Percentiles rank a stretch among this genome's conserved stretches.
Conservation (phyloP, 2,329 filamentous ascomycete species). For the Aspergillus latus region DNA sequence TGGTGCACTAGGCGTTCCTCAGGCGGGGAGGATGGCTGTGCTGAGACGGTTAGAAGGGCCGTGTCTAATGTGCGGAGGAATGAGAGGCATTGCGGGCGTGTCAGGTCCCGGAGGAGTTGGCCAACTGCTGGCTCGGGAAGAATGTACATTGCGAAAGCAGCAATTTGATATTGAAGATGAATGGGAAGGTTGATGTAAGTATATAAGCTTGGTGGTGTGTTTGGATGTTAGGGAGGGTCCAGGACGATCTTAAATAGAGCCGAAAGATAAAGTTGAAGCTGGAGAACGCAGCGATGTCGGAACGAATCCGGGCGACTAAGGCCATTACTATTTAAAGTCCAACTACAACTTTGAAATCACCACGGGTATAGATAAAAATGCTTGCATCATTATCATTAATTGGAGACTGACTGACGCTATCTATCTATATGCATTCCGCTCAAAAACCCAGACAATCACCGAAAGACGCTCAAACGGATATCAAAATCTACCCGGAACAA, state of each 20-base stretch:
- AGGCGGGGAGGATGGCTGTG: constrained; percentile 26
- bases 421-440: neutral
- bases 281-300: neutral
- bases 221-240: neutral
- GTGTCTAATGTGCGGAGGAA: constrained; percentile 40
- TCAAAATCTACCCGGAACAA: neutral
- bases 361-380: neutral
- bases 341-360: too few species aligned
- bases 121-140: constrained; percentile 36
- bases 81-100: constrained; percentile 32
- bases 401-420: neutral
- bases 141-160: constrained; percentile 29
- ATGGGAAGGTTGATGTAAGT: neutral
- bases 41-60: constrained; percentile 35
- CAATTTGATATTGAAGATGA: neutral
- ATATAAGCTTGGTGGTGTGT: neutral
- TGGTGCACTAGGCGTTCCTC: constrained; percentile 41
- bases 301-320: neutral
- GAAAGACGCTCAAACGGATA: constrained; percentile 1
- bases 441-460: neutral
- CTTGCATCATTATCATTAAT: neutral
- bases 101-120: constrained; percentile 34
- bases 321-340: too few species aligned
- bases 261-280: constrained; percentile 4
- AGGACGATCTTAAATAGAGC: neutral